Evolutionary conservation across 1,284 basidiomycete genomes (phyloP).

Genomic region (Prillingera fragicola): DNA sequence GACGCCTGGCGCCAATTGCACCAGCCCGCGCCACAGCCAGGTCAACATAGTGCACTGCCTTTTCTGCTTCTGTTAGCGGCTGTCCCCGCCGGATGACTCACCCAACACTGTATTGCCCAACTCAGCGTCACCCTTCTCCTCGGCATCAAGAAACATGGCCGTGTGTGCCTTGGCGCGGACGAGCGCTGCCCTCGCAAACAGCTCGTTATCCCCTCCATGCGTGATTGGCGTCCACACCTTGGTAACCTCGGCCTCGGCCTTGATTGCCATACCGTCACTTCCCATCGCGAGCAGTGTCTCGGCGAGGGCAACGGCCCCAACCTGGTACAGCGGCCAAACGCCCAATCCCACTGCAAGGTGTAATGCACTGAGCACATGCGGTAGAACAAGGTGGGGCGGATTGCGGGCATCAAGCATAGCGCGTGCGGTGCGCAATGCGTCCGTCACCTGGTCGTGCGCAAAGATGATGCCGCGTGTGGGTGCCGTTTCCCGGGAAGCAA

Average conservation of each 20-base stretch:
- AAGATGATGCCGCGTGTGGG: constrained; percentile 18
- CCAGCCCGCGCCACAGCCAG: no score
- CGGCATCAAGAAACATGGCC: constrained; percentile 15
- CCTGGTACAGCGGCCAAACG: constrained; percentile 34
- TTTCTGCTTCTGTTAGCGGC: no score
- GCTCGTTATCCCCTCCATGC: constrained; percentile 18
- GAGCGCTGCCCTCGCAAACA: constrained; percentile 22
- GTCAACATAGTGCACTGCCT: no score
- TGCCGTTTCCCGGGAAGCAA: constrained; percentile 4
- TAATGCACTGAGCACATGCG: constrained; percentile 28
- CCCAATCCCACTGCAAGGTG: constrained; percentile 30
- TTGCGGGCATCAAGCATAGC: constrained; percentile 20
- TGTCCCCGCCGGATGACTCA: no score
- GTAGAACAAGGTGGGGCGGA: constrained; percentile 33
- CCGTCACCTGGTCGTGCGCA: constrained; percentile 24
- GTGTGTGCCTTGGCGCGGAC: constrained; percentile 34
- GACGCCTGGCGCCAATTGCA: no score
- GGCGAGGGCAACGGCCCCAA: constrained; percentile 28
- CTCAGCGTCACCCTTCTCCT: not conserved
- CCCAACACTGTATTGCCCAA: not conserved
- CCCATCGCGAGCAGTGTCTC: constrained; percentile 37
- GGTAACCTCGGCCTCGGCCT: constrained; percentile 25
- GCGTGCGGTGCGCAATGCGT: constrained; percentile 17
- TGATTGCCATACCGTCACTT: constrained; percentile 20
- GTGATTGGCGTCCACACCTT: constrained; percentile 18